phyloP scores from a whole-genome alignment of 331 rosid species.

The Spiraea crenata region DNA sequence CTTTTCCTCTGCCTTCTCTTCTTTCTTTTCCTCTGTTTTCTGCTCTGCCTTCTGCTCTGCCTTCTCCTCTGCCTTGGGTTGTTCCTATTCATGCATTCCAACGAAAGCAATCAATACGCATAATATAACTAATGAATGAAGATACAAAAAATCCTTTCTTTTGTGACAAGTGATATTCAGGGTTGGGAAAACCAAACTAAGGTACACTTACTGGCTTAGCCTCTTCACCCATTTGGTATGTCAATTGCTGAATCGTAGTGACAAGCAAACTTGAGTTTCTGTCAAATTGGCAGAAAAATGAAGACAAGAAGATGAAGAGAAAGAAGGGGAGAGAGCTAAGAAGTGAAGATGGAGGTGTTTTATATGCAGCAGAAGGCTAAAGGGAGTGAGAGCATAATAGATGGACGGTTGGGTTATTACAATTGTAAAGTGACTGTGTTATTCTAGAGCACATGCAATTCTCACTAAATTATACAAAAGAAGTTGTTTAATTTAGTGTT shows the following conservation, averaged over 20 bases:
- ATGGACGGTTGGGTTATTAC: constrained; percentile 36
- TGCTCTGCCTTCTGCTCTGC: constrained; percentile 20
- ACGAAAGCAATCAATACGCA: background rate
- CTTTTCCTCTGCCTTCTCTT: constrained; percentile 19
- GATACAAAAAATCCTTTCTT: too few species aligned
- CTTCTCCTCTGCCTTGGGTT: constrained; percentile 51
- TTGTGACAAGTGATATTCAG: too few species aligned
- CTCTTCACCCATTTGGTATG: constrained; percentile 66
- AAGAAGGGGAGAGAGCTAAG: constrained; percentile 10
- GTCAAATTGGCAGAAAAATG: constrained; percentile 4
- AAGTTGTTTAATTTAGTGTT: constrained; percentile 40
- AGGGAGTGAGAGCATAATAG: constrained; percentile 23
- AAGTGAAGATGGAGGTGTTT: constrained; percentile 26
- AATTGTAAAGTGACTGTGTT: constrained; percentile 40
- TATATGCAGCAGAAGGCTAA: constrained; percentile 30
- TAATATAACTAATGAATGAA: background rate
- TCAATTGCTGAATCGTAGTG: constrained; percentile 4
- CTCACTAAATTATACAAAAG: constrained; percentile 42
- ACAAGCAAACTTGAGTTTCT: constrained; percentile 16
- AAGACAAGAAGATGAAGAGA: constrained; percentile 2
- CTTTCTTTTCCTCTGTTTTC: constrained; percentile 26
- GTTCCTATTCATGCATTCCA: constrained; percentile 40
- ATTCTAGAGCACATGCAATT: constrained; percentile 68
- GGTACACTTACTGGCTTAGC: constrained; percentile 51
- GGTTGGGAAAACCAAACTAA: too few species aligned